Base-by-base conservation (phyloP, 192 early-diverging fungal genomes). In the Rhizophlyctis rosea region DNA sequence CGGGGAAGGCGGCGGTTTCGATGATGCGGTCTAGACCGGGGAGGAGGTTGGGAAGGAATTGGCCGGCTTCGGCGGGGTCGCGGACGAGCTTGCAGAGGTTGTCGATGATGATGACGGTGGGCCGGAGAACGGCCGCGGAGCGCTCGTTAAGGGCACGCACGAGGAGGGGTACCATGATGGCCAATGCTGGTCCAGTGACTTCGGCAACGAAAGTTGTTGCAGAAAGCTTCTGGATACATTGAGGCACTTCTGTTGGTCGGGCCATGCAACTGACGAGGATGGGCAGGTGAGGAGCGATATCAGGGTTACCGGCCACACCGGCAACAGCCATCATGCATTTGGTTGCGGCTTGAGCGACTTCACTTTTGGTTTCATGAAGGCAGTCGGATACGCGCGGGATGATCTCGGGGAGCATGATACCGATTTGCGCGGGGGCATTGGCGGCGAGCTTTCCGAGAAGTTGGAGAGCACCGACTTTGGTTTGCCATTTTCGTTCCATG, bases 1-100 rank as follows among this genome's bases (percentile, higher is more conserved):
- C 90, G 32, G 90, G 90, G 71, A 85, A 84, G 35, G 88, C 82
- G 54, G 82, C 85, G 39, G 84, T 82, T 48, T 91, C 90, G 51
- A 87, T 77, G 55, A 88, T 81, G 54, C 78, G 79, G 62, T 88
- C 81, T 44, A 91, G 76, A 61, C 80, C 86, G 30, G 90, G 90
- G 57, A 91, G 74, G 44, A 91, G 75, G 61, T 83, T 72, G 69
- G 88, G 88, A 77, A 91, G 75, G 82, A 91, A 91, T 70, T 86
- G 88, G 29, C 80, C 84, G 49, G 86, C 87, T 39, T 88, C 84
- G 57, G 76, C 72, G 47, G 90, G 88, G 65, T 88, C 82, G 54
- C 85, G 73, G 56, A 89, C 88, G 47, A 91, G 81, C 76, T 90
- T 91, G 73, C 81, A 90, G 81, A 91, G 81, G 73, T 91, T 91